Evolutionary conservation across 2,329 filamentous ascomycete genomes (phyloP).

Genomic region (Aspergillus texensis): DNA sequence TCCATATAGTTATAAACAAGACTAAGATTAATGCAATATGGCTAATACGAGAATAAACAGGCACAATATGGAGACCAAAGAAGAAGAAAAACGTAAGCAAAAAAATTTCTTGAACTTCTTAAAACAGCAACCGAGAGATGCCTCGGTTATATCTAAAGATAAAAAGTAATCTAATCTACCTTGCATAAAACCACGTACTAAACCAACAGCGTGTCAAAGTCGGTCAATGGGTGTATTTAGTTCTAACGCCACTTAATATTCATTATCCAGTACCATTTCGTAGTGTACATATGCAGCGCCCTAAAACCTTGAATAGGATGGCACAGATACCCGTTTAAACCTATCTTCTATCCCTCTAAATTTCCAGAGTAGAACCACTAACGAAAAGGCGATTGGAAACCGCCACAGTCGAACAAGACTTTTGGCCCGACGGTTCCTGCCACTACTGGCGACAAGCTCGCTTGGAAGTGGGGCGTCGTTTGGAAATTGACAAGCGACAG

Average conservation of each 20-base stretch:
- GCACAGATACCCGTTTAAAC: background rate
- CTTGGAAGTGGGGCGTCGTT: background rate
- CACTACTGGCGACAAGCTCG: conserved; percentile 8
- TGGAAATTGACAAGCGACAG: background rate
- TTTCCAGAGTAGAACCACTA: background rate
- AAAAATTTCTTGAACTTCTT: background rate
- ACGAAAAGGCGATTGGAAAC: background rate
- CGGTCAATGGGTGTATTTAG: background rate
- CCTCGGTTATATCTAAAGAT: conserved; percentile 5
- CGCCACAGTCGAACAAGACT: background rate
- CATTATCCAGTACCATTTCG: background rate
- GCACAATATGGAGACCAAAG: background rate
- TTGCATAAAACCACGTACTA: background rate
- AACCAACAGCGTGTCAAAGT: background rate
- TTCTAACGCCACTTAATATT: background rate
- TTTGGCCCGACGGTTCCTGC: background rate
- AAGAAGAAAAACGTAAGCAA: background rate
- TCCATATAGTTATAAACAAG: background rate
- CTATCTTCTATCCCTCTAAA: background rate
- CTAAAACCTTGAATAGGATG: background rate
- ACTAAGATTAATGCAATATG: background rate
- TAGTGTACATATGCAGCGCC: background rate
- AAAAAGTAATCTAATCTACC: background rate
- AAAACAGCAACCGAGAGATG: background rate
- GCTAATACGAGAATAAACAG: background rate